Percentiles rank a stretch among this genome's conserved stretches.
These are phyloP conservation scores for Aurifilum marmelostoma DNA, from an alignment of 2,329 filamentous ascomycete genomes.

Conservation along the genomic window DNA sequence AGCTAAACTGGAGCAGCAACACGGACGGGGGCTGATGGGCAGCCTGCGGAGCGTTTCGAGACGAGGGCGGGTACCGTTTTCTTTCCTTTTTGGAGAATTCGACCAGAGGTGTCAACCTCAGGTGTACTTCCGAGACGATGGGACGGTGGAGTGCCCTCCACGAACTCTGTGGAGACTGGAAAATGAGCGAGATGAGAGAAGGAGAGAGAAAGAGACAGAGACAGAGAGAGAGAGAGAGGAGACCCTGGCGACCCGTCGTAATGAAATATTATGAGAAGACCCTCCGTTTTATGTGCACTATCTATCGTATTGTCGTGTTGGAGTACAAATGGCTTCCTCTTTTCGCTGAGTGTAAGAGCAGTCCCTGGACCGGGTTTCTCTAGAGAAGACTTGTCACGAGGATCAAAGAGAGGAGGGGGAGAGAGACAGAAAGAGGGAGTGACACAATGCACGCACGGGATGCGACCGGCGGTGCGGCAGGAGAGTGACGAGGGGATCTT, in stretches of 20 bases:
- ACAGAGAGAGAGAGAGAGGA: too few relatives aligned
- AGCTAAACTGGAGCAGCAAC: conserved; percentile 15
- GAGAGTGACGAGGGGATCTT: conserved; percentile 9
- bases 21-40: conserved; percentile 11
- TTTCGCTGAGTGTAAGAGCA: background rate
- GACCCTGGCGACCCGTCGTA: too few relatives aligned
- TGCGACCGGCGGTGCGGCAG: background rate
- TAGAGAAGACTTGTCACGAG: background rate
- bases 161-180: background rate
- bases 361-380: background rate
- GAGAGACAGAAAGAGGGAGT: background rate
- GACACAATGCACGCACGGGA: conserved; percentile 8
- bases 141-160: background rate
- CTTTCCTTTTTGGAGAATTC: background rate
- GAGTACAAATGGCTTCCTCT: background rate
- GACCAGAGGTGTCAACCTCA: background rate
- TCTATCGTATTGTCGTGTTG: background rate
- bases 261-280: background rate
- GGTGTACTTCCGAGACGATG: background rate
- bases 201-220: background rate
- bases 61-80: conserved; percentile 12
- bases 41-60: conserved; percentile 23
- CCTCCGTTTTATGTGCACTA: background rate
- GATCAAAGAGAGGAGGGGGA: background rate
- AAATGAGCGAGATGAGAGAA: background rate